Evolutionary conservation across 140 eudicot species (phyloP).

Genomic region (Eryngium alpinum): DNA sequence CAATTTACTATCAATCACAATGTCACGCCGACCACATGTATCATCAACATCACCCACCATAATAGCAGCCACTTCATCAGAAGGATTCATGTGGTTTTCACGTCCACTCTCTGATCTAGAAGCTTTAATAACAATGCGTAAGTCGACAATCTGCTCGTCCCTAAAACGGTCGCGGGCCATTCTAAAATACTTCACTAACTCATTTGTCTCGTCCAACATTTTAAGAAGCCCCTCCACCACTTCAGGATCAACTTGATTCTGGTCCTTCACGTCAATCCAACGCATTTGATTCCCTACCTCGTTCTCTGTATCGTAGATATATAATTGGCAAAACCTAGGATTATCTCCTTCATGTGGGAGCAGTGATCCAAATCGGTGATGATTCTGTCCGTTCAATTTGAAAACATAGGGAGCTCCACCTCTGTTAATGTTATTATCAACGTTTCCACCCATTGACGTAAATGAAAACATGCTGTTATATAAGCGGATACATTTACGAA

Average conservation of each 20-base stretch:
- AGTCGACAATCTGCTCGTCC: background rate
- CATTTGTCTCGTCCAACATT: background rate
- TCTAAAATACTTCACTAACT: background rate
- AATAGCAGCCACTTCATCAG: background rate
- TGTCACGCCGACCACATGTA: background rate
- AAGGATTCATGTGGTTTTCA: background rate
- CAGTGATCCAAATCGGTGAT: too few species aligned
- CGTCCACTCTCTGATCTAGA: background rate
- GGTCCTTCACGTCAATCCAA: background rate
- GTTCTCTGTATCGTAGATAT: too few species aligned
- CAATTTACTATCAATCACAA: background rate
- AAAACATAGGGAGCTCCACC: too few species aligned
- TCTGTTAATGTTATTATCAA: too few species aligned
- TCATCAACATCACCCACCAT: background rate
- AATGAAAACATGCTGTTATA: too few species aligned
- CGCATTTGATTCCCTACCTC: background rate
- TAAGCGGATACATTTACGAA: too few species aligned
- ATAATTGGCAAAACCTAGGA: too few species aligned
- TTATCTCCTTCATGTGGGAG: too few species aligned
- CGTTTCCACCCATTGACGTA: too few species aligned
- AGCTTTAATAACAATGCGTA: background rate
- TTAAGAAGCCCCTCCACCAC: background rate
- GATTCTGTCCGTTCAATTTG: too few species aligned
- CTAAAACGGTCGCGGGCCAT: background rate
- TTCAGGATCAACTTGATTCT: background rate